Conservation (phyloP, 805 yeast genomes). For the Wickerhamiella siamensis region DNA sequence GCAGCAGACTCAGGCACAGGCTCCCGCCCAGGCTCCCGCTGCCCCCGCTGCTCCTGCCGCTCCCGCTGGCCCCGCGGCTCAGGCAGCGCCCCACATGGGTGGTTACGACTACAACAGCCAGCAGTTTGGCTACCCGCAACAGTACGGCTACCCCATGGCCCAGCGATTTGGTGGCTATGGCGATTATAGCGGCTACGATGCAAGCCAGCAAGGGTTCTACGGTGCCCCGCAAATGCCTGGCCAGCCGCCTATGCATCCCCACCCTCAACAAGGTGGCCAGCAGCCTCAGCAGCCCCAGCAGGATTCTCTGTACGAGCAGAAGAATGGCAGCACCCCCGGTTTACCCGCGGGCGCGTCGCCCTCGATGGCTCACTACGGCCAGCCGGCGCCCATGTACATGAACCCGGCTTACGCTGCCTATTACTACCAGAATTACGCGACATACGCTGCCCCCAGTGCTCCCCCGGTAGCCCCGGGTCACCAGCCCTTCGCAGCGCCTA, state of each 20-base stretch:
- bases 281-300: conserved; percentile 17
- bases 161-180: conserved; percentile 7
- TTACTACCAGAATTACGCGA: conserved; percentile 19
- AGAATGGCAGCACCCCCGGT: conserved; percentile 10
- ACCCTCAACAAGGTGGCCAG: conserved; percentile 26
- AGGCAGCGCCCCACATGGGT: conserved; percentile 1
- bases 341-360: conserved; percentile 14
- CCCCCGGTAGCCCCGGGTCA: conserved; percentile 17
- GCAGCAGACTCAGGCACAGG: conserved; percentile 3
- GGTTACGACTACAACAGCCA: conserved; percentile 13
- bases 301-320: conserved; percentile 6
- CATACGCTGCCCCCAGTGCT: conserved; percentile 16
- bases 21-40: not conserved
- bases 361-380: conserved; percentile 12
- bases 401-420: conserved; percentile 18
- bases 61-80: conserved; percentile 12
- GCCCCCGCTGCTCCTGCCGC: conserved; percentile 15
- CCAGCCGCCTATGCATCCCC: conserved; percentile 15
- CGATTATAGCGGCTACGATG: conserved; percentile 1
- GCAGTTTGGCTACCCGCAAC: conserved; percentile 14
- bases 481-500: conserved; percentile 13
- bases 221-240: conserved; percentile 15
- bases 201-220: conserved; percentile 11
- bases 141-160: conserved; percentile 9
- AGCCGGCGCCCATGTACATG: conserved; percentile 16